Evolutionary conservation across 306 rosid species (phyloP).

Genomic region (Coriaria nepalensis): DNA sequence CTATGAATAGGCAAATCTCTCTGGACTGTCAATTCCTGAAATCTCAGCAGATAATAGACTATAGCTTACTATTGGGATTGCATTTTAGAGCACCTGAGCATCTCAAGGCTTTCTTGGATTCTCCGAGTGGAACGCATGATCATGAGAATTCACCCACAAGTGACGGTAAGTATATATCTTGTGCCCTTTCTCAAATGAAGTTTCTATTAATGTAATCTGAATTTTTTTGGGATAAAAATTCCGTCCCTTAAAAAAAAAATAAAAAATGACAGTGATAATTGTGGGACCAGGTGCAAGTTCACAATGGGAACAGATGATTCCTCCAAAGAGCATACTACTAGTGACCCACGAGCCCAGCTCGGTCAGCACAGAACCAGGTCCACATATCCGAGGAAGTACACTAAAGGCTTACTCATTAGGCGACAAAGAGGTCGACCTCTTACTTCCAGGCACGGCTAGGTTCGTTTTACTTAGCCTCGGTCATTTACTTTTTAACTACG

Average conservation of each 20-base stretch:
- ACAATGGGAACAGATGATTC: slow-evolving; percentile 33
- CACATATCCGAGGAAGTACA: slow-evolving; percentile 79
- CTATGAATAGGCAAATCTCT: slow-evolving; percentile 60
- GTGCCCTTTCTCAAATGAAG: no score
- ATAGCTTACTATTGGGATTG: slow-evolving; percentile 86
- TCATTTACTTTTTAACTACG: not conserved
- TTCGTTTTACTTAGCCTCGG: slow-evolving; percentile 11
- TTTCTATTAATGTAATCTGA: not conserved
- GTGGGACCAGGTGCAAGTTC: slow-evolving; percentile 28
- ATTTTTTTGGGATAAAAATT: not conserved
- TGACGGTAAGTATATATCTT: slow-evolving; percentile 26
- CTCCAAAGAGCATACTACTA: slow-evolving; percentile 52
- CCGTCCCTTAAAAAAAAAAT: no score
- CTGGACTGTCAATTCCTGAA: slow-evolving; percentile 76
- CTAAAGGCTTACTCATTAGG: slow-evolving; percentile 82
- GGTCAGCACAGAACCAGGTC: slow-evolving; percentile 67
- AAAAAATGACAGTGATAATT: no score
- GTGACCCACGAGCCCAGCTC: slow-evolving; percentile 83
- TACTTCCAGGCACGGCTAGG: slow-evolving; percentile 94
- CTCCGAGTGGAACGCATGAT: slow-evolving; percentile 22
- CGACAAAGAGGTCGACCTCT: slow-evolving; percentile 78
- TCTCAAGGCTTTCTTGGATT: slow-evolving; percentile 50
- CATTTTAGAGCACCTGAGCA: slow-evolving; percentile 93
- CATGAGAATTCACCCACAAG: slow-evolving; percentile 21
- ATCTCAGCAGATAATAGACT: slow-evolving; percentile 82